phyloP scores from a whole-genome alignment of 148 eudicot genomes.

The Silene conica region DNA sequence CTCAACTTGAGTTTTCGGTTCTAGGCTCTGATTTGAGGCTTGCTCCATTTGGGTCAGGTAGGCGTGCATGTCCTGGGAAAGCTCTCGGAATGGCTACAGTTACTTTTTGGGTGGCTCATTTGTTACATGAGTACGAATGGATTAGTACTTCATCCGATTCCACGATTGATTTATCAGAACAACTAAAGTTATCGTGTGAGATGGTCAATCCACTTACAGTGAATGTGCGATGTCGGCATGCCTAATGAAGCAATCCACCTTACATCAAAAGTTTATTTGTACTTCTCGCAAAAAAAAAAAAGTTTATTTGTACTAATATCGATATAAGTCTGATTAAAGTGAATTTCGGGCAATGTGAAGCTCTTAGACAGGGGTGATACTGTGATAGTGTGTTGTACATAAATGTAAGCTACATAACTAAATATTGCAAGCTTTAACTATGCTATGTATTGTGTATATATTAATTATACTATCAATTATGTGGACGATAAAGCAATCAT shows the following conservation, averaged over 20 bases:
- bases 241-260: too few relatives aligned
- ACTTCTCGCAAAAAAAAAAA: too few relatives aligned
- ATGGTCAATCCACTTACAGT: conserved; percentile 59
- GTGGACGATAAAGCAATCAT: too few relatives aligned
- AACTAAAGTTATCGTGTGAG: conserved; percentile 61
- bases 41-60: conserved; percentile 79
- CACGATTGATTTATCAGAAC: conserved; percentile 53
- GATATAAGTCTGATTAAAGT: not conserved
- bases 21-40: conserved; percentile 65
- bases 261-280: too few relatives aligned
- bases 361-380: not conserved
- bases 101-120: conserved; percentile 56
- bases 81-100: conserved; percentile 62
- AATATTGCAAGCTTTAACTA: conserved; percentile 1
- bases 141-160: not conserved
- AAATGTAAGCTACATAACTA: not conserved
- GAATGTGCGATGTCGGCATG: conserved; percentile 35
- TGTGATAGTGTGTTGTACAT: conserved; percentile 13
- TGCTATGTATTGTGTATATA: not conserved
- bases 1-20: conserved; percentile 34
- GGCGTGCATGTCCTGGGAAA: conserved; percentile 77
- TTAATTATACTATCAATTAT: not conserved
- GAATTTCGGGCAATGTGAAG: conserved; percentile 3
- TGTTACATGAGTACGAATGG: conserved; percentile 59
- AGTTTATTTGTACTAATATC: not conserved